Percentiles rank a stretch among this genome's conserved stretches.
These are phyloP conservation scores for Ulmus americana DNA, from an alignment of 331 rosid species.

Conservation along the genomic window DNA sequence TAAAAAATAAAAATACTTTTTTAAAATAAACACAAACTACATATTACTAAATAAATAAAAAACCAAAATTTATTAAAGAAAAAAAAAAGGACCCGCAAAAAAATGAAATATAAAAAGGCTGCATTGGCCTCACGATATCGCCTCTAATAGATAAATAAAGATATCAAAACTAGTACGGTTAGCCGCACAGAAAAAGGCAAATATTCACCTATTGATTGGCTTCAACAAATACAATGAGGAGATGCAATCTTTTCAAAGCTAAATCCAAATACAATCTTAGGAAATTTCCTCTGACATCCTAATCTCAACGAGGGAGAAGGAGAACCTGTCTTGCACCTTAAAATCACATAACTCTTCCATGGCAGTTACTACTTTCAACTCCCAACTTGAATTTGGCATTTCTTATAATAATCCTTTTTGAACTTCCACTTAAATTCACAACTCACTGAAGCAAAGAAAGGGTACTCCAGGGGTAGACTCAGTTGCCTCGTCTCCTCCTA, in stretches of 20 bases:
- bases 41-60: too few species aligned
- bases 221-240: background rate
- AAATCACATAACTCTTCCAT: slow-evolving; percentile 1
- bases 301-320: background rate
- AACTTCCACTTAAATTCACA: background rate
- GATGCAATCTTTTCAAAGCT: background rate
- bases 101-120: too few species aligned
- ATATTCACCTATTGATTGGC: background rate
- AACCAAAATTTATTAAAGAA: too few species aligned
- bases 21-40: too few species aligned
- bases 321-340: background rate
- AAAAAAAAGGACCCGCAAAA: too few species aligned
- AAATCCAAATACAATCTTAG: background rate
- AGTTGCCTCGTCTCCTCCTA: slow-evolving; percentile 61
- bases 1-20: too few species aligned
- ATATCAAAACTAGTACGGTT: too few species aligned
- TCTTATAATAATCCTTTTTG: slow-evolving; percentile 1
- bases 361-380: background rate
- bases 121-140: too few species aligned
- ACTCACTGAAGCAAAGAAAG: background rate
- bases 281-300: background rate
- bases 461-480: slow-evolving; percentile 4
- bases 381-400: background rate
- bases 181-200: background rate
- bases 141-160: background rate